These are phyloP conservation scores for Petunia hybrid DNA, from an alignment of 305 asterid genomes.

Conservation along the genomic window DNA sequence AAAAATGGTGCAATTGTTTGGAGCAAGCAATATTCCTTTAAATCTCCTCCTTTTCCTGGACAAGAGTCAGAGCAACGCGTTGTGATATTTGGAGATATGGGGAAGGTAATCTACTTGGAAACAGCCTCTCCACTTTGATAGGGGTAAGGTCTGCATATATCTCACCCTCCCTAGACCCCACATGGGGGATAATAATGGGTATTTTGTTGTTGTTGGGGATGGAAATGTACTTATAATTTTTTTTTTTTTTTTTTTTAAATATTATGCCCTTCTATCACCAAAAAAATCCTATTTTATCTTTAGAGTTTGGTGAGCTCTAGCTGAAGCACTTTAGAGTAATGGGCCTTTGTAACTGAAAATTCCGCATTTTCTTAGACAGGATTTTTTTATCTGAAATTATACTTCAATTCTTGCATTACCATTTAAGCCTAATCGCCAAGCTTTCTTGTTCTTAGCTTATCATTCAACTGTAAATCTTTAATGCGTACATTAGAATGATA, in stretches of 20 bases:
- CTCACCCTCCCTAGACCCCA: too few species aligned
- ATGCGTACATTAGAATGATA: neutral
- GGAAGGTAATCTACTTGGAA: slow-evolving; percentile 51
- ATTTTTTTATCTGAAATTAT: neutral
- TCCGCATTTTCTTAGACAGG: neutral
- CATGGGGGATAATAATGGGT: too few species aligned
- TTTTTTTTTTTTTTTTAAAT: too few species aligned
- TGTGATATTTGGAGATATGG: slow-evolving; percentile 60
- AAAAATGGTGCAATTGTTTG: slow-evolving; percentile 44
- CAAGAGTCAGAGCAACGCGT: slow-evolving; percentile 55
- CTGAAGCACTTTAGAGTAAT: neutral
- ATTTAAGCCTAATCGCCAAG: neutral
- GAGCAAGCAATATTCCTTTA: slow-evolving; percentile 47
- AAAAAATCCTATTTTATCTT: too few species aligned
- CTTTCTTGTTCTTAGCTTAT: neutral
- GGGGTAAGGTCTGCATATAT: too few species aligned
- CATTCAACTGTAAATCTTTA: slow-evolving; percentile 22
- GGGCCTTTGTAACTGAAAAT: neutral
- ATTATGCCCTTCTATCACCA: too few species aligned
- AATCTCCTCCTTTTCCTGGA: slow-evolving; percentile 54
- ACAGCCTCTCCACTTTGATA: too few species aligned
- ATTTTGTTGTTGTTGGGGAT: too few species aligned
- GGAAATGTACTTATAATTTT: too few species aligned
- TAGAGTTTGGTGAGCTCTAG: neutral
- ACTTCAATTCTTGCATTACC: neutral